Evolutionary conservation across 2,329 filamentous ascomycete genomes (phyloP).

Genomic region (Dendryphion nanum): DNA sequence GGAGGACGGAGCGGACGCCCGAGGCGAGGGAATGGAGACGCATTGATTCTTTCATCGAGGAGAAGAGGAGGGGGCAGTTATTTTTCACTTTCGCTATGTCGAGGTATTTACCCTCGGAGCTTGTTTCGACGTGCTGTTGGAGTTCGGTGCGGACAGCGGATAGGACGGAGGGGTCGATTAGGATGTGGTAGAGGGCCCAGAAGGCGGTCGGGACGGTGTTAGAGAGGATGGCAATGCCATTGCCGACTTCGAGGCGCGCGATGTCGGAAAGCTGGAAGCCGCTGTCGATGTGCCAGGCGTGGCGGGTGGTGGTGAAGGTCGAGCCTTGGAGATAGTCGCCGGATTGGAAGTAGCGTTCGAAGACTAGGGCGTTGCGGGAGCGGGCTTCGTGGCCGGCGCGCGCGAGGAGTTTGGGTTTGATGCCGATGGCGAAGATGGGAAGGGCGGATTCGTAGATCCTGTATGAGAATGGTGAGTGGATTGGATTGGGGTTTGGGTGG

Average conservation of each 20-base stretch:
- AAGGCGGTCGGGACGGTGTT: constrained; percentile 41
- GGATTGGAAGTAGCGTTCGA: background rate
- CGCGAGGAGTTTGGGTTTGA: background rate
- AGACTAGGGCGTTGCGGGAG: background rate
- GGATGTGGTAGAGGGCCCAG: constrained; percentile 39
- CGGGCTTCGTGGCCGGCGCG: background rate
- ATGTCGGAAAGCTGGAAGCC: constrained; percentile 15
- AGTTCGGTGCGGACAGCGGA: constrained; percentile 27
- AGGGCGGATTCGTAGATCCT: background rate
- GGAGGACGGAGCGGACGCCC: constrained; percentile 19
- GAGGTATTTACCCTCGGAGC: constrained; percentile 6
- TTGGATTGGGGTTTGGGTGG: too few species aligned
- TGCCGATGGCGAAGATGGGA: background rate
- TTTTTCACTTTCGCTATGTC: constrained; percentile 18
- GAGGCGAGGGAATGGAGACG: background rate
- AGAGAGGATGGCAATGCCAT: constrained; percentile 35
- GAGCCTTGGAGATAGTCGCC: background rate
- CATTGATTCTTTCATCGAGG: background rate
- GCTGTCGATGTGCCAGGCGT: background rate
- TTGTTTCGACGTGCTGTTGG: background rate
- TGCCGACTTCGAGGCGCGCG: constrained; percentile 35
- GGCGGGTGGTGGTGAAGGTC: background rate
- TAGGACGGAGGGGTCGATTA: constrained; percentile 30
- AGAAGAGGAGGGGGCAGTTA: constrained; percentile 25
- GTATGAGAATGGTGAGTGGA: too few species aligned